These are phyloP conservation scores for Oldenlandia corymbosa DNA, from an alignment of 257 asterid genomes.

Conservation along the genomic window DNA sequence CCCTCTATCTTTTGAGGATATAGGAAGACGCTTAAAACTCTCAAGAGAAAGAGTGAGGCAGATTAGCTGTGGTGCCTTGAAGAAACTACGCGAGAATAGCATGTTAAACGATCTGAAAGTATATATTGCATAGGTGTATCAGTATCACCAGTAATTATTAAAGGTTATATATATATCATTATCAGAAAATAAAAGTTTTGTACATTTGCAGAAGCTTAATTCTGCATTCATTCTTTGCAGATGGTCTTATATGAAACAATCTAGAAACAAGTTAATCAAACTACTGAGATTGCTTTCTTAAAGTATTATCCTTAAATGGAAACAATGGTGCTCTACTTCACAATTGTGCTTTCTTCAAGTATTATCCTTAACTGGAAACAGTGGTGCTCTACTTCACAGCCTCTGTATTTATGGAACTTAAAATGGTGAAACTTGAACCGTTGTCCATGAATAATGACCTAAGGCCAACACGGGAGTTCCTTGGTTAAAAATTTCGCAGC, in stretches of 20 bases:
- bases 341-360: no score
- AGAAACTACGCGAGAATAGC: slow-evolving; percentile 31
- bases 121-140: slow-evolving; percentile 29
- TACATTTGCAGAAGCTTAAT: slow-evolving; percentile 1
- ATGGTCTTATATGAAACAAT: not conserved
- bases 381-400: no score
- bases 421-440: no score
- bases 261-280: not conserved
- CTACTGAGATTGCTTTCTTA: not conserved
- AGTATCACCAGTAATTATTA: not conserved
- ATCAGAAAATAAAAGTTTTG: not conserved
- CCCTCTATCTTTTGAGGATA: slow-evolving; percentile 56
- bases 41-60: slow-evolving; percentile 77
- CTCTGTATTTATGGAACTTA: no score
- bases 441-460: no score
- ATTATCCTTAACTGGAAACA: no score
- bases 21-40: slow-evolving; percentile 40
- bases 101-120: slow-evolving; percentile 29
- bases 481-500: no score
- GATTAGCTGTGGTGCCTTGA: slow-evolving; percentile 45
- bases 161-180: not conserved
- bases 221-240: slow-evolving; percentile 8
- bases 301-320: not conserved
- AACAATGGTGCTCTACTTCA: no score
- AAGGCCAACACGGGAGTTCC: no score